phyloP scores from a whole-genome alignment of 129 eudicot species.

The Artemisia argyi region DNA sequence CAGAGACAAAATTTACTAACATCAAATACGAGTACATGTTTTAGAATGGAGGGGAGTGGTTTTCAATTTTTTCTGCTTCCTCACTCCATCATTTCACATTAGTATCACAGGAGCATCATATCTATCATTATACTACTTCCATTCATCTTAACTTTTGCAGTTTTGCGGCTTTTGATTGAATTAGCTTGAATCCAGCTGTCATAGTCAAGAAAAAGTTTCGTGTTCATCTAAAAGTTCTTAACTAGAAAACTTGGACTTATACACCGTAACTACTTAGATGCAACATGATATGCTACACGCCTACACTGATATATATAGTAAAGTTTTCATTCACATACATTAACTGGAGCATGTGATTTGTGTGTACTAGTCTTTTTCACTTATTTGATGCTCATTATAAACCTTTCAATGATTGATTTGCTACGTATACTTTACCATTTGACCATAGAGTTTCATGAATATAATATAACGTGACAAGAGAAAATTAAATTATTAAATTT shows the following conservation, averaged over 20 bases:
- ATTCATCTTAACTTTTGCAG: too few relatives aligned
- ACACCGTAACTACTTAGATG: constrained; percentile 3
- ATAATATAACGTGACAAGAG: not conserved
- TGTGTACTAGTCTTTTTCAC: constrained; percentile 1
- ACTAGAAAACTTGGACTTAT: not conserved
- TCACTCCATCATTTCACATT: too few relatives aligned
- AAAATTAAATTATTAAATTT: too few relatives aligned
- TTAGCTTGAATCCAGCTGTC: too few relatives aligned
- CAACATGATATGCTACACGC: constrained; percentile 7
- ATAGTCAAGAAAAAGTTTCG: too few relatives aligned
- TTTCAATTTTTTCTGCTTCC: too few relatives aligned
- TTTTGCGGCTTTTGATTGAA: too few relatives aligned
- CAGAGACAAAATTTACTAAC: too few relatives aligned
- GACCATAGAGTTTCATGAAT: not conserved
- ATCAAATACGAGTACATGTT: too few relatives aligned
- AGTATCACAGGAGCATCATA: too few relatives aligned
- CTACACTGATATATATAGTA: not conserved
- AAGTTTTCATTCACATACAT: not conserved
- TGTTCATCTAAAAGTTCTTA: not conserved
- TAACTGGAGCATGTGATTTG: constrained; percentile 27
- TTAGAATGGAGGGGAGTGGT: too few relatives aligned
- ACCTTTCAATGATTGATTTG: not conserved
- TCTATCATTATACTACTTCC: too few relatives aligned
- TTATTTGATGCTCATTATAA: not conserved
- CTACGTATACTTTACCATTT: not conserved